phyloP scores from a whole-genome alignment of 495 filamentous ascomycete genomes.

The Aspergillus nidulans region DNA sequence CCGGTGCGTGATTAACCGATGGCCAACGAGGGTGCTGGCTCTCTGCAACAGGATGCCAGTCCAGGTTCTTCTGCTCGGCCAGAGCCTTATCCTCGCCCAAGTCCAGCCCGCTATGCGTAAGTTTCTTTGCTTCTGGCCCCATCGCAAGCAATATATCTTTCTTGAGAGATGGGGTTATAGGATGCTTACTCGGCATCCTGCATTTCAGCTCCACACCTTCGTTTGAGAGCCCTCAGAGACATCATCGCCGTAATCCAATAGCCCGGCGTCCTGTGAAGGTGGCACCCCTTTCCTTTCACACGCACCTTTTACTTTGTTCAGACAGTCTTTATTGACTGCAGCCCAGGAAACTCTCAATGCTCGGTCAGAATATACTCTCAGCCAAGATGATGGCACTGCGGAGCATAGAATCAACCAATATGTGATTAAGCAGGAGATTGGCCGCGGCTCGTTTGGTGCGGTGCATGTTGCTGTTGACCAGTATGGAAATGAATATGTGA shows the following conservation, averaged over 20 bases:
- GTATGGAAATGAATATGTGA: slow-evolving; percentile 88
- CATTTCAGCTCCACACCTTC: slow-evolving; percentile 43
- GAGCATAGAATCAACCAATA: slow-evolving; percentile 93
- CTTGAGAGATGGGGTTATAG: background rate
- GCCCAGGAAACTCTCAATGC: slow-evolving; percentile 86
- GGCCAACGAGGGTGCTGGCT: slow-evolving; percentile 20
- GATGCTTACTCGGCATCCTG: background rate
- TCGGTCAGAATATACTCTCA: slow-evolving; percentile 77
- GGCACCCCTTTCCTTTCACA: slow-evolving; percentile 4
- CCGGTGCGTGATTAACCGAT: slow-evolving; percentile 17
- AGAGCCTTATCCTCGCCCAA: slow-evolving; percentile 15
- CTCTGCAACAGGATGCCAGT: slow-evolving; percentile 17
- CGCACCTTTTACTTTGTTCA: background rate
- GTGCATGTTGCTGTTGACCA: slow-evolving; percentile 91
- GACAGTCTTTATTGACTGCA: background rate
- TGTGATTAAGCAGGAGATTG: slow-evolving; percentile 90
- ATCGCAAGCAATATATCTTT: background rate
- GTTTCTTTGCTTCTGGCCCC: slow-evolving; percentile 8
- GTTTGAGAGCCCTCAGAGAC: slow-evolving; percentile 66
- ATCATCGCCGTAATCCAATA: slow-evolving; percentile 70
- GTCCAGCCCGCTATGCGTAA: slow-evolving; percentile 35
- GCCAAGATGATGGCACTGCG: slow-evolving; percentile 72
- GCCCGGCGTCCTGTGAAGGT: slow-evolving; percentile 69
- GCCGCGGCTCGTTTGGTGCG: slow-evolving; percentile 89
- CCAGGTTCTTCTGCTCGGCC: slow-evolving; percentile 8